Conservation (phyloP, 257 asterid species). For the Nemophila menziesii region DNA sequence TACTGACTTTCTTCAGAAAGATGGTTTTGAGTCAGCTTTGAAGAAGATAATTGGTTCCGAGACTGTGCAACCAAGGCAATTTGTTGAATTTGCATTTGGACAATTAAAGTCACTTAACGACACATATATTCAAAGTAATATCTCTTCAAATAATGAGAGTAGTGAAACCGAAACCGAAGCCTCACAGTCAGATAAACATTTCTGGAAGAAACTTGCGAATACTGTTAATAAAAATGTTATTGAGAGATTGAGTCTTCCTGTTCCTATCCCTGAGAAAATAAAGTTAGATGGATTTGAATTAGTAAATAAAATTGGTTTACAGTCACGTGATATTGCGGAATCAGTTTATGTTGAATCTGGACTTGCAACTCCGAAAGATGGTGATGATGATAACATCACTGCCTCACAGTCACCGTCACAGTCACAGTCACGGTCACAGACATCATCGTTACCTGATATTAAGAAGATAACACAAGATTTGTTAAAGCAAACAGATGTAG, state of each 20-base stretch:
- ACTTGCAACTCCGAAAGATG: conserved; percentile 61
- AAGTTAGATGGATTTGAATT: conserved; percentile 78
- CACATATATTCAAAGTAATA: conserved; percentile 43
- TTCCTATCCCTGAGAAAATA: conserved; percentile 50
- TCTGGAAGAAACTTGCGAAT: conserved; percentile 69
- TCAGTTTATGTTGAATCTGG: conserved; percentile 74
- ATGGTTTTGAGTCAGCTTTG: conserved; percentile 67
- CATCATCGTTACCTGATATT: conserved; percentile 52
- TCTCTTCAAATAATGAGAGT: conserved; percentile 38
- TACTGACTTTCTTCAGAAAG: conserved; percentile 65
- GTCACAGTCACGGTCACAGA: no score
- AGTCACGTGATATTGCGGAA: conserved; percentile 65
- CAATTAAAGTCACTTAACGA: conserved; percentile 66
- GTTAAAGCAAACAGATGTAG: conserved; percentile 73
- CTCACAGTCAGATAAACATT: conserved; percentile 48
- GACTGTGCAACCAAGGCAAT: conserved; percentile 82
- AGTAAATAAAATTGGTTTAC: conserved; percentile 52
- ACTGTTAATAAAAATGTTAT: conserved; percentile 47
- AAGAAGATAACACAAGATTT: conserved; percentile 76
- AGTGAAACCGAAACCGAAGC: no score
- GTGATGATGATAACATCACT: conserved; percentile 22
- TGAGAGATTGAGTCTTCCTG: conserved; percentile 61
- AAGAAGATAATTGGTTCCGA: conserved; percentile 77
- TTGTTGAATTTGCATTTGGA: conserved; percentile 88
- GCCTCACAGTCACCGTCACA: conserved; percentile 16